Evolutionary conservation across 805 yeast species (phyloP), one percentile per base, ranked within the genome.

Genomic region (Scheffersomyces coipomensis): DNA sequence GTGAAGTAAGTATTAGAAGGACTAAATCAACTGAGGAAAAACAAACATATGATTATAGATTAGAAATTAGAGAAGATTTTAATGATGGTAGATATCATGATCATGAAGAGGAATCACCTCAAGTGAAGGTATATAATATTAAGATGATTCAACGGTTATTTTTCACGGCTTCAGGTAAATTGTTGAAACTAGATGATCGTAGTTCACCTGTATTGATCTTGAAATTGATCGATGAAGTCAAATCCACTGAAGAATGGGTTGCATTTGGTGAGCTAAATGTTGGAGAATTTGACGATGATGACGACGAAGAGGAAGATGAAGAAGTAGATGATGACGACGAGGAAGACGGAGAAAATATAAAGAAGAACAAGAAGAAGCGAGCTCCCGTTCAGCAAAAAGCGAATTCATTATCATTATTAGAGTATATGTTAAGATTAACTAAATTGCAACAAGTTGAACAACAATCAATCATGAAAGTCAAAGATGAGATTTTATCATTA

Each of bases 71-170:
- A 4, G 90, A 86, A 48, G 75, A 73, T 49, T 79, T 83, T 35
- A 69, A 83, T 48, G 95, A 85, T 58, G 86, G 76, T 0, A 61
- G 91, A 39, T 85, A 83, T 51, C 95, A 85, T 52, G 86, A 85
- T 11, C 67, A 62, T 4, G 75, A 71, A 5, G 76, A 63, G 3
- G 76, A 65, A 12, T 53, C 46, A n/a, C 73, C 77, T 0, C 56
- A 60, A 19, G 39, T 41, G 1, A 55, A 67, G 12, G 39, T 41
- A 2, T 50, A 74, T 34, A 65, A 71, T 30, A 52, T 81, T 3
- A 52, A 62, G 12, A 49, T 62, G 3, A 66, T 85, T 2, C 58
- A 70, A 3, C 68, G 79, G 40, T 56, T 84, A 33, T 85, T 82
- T 47, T 85, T 83, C 56, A 78, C 82, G 43, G 85, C 85, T 2